phyloP scores from a whole-genome alignment of 2,329 filamentous ascomycete genomes.

The Fusarium euwallaceae region DNA sequence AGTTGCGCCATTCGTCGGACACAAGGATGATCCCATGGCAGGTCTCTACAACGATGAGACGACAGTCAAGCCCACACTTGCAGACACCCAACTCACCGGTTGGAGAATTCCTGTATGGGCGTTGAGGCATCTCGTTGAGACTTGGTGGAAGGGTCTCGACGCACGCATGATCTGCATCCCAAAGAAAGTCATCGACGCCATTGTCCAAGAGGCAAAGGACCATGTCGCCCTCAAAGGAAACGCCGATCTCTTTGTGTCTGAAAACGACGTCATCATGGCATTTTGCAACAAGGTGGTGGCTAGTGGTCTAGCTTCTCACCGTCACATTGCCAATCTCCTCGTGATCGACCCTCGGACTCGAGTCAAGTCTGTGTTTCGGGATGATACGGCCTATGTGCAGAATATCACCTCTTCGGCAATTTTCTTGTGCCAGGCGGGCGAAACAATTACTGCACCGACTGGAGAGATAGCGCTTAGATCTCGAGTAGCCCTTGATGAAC shows the following conservation, averaged over 20 bases:
- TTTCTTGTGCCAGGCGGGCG: background rate
- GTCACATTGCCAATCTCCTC: background rate
- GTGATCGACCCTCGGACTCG: background rate
- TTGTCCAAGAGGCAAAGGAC: background rate
- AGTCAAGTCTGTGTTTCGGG: background rate
- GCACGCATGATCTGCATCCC: background rate
- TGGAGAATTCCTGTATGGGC: background rate
- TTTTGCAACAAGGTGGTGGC: background rate
- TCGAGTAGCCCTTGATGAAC: background rate
- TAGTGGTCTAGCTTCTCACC: background rate
- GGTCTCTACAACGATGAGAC: background rate
- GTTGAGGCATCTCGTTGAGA: background rate
- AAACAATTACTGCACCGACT: background rate
- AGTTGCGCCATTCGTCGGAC: background rate
- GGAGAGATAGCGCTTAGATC: background rate
- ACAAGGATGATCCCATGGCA: background rate
- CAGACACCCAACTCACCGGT: background rate
- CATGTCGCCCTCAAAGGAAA: background rate
- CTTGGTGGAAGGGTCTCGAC: background rate
- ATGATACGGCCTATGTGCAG: background rate
- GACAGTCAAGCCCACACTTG: background rate
- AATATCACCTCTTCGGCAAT: background rate
- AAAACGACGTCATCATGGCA: slow-evolving; percentile 4
- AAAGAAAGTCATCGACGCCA: background rate
- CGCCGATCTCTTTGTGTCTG: background rate